phyloP scores from a whole-genome alignment of 306 rosid species.

The Prunus mira region DNA sequence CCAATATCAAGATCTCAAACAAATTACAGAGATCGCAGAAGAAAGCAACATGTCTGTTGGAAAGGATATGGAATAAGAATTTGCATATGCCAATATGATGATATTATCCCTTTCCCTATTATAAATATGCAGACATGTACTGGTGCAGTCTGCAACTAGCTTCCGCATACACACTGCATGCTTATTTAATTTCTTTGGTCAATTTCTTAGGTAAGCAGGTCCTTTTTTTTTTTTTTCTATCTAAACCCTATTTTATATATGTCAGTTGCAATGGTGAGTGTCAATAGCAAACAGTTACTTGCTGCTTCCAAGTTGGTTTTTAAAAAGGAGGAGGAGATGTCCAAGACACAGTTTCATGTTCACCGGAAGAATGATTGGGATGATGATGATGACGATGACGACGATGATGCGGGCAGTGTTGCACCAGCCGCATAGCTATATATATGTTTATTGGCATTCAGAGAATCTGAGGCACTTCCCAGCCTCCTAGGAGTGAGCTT shows the following conservation, averaged over 20 bases:
- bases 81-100: background rate
- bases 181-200: background rate
- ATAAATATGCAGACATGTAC: background rate
- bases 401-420: slow-evolving; percentile 31
- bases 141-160: background rate
- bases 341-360: slow-evolving; percentile 7
- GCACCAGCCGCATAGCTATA: slow-evolving; percentile 48
- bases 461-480: background rate
- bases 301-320: slow-evolving; percentile 15
- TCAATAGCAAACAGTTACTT: slow-evolving; percentile 13
- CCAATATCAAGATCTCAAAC: background rate
- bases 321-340: slow-evolving; percentile 19
- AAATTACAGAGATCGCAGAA: background rate
- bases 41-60: too few species aligned
- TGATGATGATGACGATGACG: slow-evolving; percentile 38
- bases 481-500: background rate
- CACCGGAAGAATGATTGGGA: slow-evolving; percentile 15
- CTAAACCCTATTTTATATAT: background rate
- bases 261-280: slow-evolving; percentile 27
- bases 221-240: background rate
- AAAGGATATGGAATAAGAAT: too few species aligned
- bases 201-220: background rate
- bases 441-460: background rate
- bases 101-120: background rate
- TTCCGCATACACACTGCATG: background rate